phyloP scores from a whole-genome alignment of 2,329 filamentous ascomycete genomes.

The Macrophomina phaseolina region DNA sequence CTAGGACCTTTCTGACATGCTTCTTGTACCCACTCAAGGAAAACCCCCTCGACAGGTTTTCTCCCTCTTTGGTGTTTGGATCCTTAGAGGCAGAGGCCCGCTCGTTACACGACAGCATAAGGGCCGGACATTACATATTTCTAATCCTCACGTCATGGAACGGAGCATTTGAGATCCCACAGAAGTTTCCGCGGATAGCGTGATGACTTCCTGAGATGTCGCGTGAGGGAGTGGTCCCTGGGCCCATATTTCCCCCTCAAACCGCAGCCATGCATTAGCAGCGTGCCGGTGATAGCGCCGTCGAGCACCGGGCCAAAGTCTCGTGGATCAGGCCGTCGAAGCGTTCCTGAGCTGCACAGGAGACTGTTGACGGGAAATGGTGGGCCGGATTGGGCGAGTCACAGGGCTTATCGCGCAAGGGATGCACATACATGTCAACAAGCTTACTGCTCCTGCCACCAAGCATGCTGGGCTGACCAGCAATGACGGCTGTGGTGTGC shows the following conservation, averaged over 20 bases:
- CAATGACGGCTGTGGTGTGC: neutral
- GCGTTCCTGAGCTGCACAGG: neutral
- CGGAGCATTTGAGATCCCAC: neutral
- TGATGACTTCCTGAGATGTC: conserved; percentile 18
- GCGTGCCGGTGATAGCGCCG: neutral
- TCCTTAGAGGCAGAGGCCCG: no score
- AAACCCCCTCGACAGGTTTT: no score
- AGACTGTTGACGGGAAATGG: neutral
- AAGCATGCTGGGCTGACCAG: neutral
- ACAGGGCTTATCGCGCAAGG: conserved; percentile 7
- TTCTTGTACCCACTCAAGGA: no score
- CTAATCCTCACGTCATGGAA: neutral
- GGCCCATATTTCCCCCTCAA: conserved; percentile 6
- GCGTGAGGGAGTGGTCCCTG: conserved; percentile 4
- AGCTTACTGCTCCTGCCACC: conserved; percentile 13
- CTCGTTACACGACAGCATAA: conserved; percentile 2
- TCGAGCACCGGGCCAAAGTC: no score
- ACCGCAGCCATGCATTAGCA: neutral
- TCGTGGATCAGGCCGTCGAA: neutral
- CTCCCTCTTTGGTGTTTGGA: no score
- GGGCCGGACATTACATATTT: neutral
- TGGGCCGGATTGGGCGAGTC: neutral
- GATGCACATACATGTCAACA: conserved; percentile 3
- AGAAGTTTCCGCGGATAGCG: conserved; percentile 13
- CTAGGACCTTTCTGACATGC: no score